Conservation (phyloP, 345 rosid genomes). For the Populus tremula region DNA sequence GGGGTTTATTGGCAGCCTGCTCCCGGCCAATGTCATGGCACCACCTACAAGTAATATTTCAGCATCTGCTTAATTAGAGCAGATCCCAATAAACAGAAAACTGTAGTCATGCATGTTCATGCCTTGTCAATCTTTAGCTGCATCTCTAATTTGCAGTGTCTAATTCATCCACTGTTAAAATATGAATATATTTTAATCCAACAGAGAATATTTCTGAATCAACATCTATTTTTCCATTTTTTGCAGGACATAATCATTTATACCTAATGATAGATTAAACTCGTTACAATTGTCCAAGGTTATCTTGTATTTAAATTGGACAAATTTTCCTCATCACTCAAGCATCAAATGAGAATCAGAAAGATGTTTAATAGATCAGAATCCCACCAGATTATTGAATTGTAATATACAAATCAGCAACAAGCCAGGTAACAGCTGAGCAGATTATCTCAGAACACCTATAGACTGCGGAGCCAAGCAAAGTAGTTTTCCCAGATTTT, state of each 20-base stretch:
- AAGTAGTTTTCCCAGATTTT: neutral
- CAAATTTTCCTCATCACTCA: neutral
- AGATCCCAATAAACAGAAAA: neutral
- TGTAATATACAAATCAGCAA: neutral
- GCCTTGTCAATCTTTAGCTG: neutral
- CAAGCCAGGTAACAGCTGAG: neutral
- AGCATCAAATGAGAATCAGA: neutral
- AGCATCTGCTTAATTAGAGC: conserved; percentile 8
- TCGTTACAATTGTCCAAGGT: neutral
- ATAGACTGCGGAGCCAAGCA: neutral
- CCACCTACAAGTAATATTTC: conserved; percentile 52
- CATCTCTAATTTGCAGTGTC: neutral
- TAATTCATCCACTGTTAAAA: neutral
- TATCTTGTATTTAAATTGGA: neutral
- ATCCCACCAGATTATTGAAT: neutral
- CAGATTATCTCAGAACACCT: neutral
- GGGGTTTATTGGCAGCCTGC: conserved; percentile 39
- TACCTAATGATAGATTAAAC: neutral
- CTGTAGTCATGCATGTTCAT: neutral
- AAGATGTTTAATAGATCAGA: neutral
- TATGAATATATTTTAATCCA: neutral
- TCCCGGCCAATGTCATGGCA: conserved; percentile 52
- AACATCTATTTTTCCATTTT: too few species aligned
- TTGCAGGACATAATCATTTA: neutral
- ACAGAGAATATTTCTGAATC: neutral